Evolutionary conservation across 768 basidiomycete genomes (phyloP), one percentile per base, ranked within the genome.

Genomic region (Tephrocybe rancida): DNA sequence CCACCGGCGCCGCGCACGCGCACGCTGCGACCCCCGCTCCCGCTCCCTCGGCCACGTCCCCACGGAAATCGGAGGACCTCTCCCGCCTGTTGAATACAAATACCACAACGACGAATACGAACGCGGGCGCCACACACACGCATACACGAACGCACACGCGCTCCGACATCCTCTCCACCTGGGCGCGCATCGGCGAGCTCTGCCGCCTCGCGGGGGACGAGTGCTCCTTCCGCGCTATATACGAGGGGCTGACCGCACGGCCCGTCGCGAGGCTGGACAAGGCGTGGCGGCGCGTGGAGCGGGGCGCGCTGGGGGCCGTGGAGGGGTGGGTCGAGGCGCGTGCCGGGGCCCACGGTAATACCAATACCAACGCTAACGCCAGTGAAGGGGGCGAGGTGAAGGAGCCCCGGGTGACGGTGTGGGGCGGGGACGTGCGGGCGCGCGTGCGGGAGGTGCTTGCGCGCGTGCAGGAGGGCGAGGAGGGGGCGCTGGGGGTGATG

Each of bases 291-390:
- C 76, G 90, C 18, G 87, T 89, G 0, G 87, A 90, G 53, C 65
- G 80, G 0, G 73, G 76, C 19, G 82, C 82, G 16, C 60, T 85
- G 42, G 73, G 77, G 7, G 78, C 76, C 2, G 78, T 90, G 25
- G 87, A 90, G 57, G 74, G 77, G 3, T 92, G 90, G 90, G 80
- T 86, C n/a, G n/a, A n/a, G n/a, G n/a, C n/a, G n/a, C n/a, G n/a
- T n/a, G n/a, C n/a, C n/a, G n/a, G n/a, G n/a, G n/a, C n/a, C n/a
- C n/a, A n/a, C n/a, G n/a, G n/a, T n/a, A n/a, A 0, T 78, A 83
- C 60, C 68, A n/a, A n/a, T n/a, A n/a, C 73, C 25, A 19, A 46
- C 21, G 39, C 45, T 14, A 65, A 63, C 26, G 64, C 64, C 6
- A 70, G 71, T 22, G 71, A 69, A 3, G 69, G 67, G 34, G 48